Evolutionary conservation across 805 yeast species (phyloP).

Genomic region (Starmerella riodocensis): DNA sequence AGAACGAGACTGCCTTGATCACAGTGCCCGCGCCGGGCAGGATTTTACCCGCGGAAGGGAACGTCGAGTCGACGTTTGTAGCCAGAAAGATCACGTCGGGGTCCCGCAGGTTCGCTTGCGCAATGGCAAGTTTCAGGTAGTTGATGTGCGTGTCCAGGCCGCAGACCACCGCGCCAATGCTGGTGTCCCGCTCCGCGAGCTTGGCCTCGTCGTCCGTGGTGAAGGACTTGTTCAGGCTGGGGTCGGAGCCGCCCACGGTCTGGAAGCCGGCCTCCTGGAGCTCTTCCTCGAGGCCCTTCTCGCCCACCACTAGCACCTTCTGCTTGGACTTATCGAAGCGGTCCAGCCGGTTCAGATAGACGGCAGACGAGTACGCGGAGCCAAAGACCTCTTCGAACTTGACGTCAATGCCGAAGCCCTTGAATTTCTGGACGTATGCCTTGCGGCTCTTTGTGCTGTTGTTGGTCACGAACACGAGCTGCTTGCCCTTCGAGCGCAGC

Average conservation of each 20-base stretch:
- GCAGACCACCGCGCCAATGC: conserved; percentile 78
- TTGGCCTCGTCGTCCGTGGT: conserved; percentile 35
- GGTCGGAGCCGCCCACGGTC: conserved; percentile 75
- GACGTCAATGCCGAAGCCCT: conserved; percentile 39
- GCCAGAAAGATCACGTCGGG: conserved; percentile 66
- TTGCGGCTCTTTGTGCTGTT: conserved; percentile 83
- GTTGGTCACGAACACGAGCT: conserved; percentile 81
- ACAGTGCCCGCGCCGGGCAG: conserved; percentile 94
- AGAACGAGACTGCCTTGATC: conserved; percentile 59
- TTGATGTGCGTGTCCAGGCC: conserved; percentile 70
- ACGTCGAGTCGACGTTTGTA: conserved; percentile 89
- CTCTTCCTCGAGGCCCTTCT: conserved; percentile 72
- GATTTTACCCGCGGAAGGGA: conserved; percentile 72
- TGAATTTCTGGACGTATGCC: conserved; percentile 65
- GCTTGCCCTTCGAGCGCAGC: conserved; percentile 44
- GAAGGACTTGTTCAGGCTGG: conserved; percentile 38
- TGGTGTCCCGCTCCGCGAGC: conserved; percentile 41
- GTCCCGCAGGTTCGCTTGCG: conserved; percentile 65
- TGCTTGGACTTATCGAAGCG: conserved; percentile 51
- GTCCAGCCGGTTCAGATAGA: conserved; percentile 64
- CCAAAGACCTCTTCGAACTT: conserved; percentile 66
- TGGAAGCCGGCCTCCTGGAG: conserved; percentile 58
- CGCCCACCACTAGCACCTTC: conserved; percentile 86
- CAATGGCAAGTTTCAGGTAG: conserved; percentile 67
- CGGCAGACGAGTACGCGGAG: conserved; percentile 81